A percentile compares a stretch with the other conserved stretches of the same genome.
Evolutionary conservation across 306 rosid genomes (phyloP).

Genomic region (Abrus precatorius): DNA sequence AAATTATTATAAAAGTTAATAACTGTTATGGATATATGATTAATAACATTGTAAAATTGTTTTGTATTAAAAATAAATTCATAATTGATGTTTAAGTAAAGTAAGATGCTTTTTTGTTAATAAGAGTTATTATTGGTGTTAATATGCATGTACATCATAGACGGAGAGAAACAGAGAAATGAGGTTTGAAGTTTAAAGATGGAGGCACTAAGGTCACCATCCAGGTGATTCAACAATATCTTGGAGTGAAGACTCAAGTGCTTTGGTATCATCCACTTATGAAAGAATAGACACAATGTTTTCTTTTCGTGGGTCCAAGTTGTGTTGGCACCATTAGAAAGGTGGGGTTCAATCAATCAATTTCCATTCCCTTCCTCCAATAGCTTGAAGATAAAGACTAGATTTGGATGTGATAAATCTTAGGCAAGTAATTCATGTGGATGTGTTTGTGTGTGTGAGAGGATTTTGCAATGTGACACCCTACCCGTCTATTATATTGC

Average conservation of each 20-base stretch:
- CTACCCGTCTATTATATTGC: conserved; percentile 24
- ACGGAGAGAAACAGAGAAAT: conserved; percentile 17
- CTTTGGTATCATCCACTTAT: conserved; percentile 53
- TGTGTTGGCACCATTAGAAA: conserved; percentile 43
- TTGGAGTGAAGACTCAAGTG: conserved; percentile 48
- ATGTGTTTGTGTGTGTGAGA: conserved; percentile 16
- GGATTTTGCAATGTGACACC: conserved; percentile 45
- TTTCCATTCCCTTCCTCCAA: conserved; percentile 43
- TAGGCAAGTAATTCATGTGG: conserved; percentile 29
- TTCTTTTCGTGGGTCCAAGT: conserved; percentile 52
- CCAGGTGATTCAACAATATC: conserved; percentile 75
- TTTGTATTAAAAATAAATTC: no score
- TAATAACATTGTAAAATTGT: no score
- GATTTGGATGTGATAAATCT: conserved; percentile 49
- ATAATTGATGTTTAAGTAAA: background rate
- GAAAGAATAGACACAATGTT: conserved; percentile 53
- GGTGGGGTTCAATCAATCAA: conserved; percentile 86
- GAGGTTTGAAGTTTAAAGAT: conserved; percentile 48
- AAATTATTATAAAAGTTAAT: no score
- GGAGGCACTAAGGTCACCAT: conserved; percentile 65
- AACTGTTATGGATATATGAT: no score
- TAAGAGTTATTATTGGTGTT: background rate
- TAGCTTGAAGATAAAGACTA: conserved; percentile 58
- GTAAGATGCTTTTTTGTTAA: background rate
- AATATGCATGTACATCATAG: background rate